A percentile compares a stretch with the other conserved stretches of the same genome.
Evolutionary conservation across 768 basidiomycete species (phyloP).

Genomic region (Brasilioporus rufonigricans): DNA sequence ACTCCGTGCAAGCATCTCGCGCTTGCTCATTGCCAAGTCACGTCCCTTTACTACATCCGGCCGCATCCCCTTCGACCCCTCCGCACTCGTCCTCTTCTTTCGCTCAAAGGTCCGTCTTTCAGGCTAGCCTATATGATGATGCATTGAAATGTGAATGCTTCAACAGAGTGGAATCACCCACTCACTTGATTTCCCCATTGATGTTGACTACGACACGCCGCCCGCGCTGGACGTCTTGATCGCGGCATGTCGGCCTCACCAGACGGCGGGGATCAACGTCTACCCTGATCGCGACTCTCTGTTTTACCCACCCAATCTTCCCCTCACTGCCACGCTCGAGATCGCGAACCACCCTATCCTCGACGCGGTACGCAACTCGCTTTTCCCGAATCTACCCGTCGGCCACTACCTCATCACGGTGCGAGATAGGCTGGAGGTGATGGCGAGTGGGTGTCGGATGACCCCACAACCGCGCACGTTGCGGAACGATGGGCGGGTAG

Average conservation of each 20-base stretch:
- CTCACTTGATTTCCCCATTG: constrained; percentile 79
- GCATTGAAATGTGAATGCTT: neutral
- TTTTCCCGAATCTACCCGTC: constrained; percentile 68
- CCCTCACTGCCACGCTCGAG: constrained; percentile 73
- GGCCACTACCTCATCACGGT: constrained; percentile 70
- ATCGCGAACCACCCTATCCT: constrained; percentile 81
- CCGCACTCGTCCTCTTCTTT: constrained; percentile 71
- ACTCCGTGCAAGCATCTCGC: constrained; percentile 53
- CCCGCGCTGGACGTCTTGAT: constrained; percentile 79
- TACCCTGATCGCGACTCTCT: constrained; percentile 64
- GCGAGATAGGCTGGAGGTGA: constrained; percentile 68
- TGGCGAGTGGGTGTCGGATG: constrained; percentile 59
- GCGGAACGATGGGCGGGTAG: constrained; percentile 65
- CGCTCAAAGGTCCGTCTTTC: constrained; percentile 59
- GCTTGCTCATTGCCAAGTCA: constrained; percentile 56
- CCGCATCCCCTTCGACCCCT: constrained; percentile 66
- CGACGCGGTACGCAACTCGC: constrained; percentile 64
- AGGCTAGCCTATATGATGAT: neutral
- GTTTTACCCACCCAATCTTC: constrained; percentile 70
- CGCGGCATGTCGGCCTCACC: constrained; percentile 67
- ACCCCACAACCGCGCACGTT: constrained; percentile 50
- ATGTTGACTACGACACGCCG: constrained; percentile 69
- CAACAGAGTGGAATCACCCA: constrained; percentile 72
- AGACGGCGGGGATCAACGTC: constrained; percentile 47
- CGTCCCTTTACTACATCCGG: constrained; percentile 66